phyloP scores from a whole-genome alignment of 306 rosid species.

The Senna tora region DNA sequence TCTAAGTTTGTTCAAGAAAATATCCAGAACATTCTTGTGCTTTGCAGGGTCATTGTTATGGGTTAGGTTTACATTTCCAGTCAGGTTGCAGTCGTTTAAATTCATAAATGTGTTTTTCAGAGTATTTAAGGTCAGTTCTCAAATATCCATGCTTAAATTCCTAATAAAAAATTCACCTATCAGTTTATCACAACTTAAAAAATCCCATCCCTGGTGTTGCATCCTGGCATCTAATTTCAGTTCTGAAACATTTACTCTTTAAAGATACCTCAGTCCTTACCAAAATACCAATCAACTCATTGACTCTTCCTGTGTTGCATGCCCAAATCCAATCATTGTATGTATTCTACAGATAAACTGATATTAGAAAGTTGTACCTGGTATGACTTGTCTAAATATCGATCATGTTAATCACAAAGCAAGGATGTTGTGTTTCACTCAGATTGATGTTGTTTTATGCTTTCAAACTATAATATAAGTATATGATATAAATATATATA shows the following conservation, averaged over 20 bases:
- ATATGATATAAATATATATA: not conserved
- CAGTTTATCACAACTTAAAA: not conserved
- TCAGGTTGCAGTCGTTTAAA: not conserved
- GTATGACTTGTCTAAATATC: not conserved
- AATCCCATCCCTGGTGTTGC: not conserved
- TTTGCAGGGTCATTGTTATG: not conserved
- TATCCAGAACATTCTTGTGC: not conserved
- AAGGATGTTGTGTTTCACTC: not conserved
- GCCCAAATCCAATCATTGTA: not conserved
- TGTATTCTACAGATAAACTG: not conserved
- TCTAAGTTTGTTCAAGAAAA: not conserved
- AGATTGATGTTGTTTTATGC: constrained; percentile 11
- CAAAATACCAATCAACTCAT: not conserved
- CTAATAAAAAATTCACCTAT: not conserved
- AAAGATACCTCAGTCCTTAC: not conserved
- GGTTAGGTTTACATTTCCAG: not conserved
- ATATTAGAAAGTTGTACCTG: not conserved
- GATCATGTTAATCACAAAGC: not conserved
- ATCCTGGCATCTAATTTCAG: not conserved
- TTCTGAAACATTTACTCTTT: not conserved
- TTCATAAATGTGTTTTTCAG: not conserved
- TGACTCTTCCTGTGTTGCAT: not conserved
- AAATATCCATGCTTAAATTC: not conserved
- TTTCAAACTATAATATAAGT: constrained; percentile 6
- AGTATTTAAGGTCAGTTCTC: not conserved